Conservation (phyloP, 345 rosid species). For the Syzygium aromaticum region DNA sequence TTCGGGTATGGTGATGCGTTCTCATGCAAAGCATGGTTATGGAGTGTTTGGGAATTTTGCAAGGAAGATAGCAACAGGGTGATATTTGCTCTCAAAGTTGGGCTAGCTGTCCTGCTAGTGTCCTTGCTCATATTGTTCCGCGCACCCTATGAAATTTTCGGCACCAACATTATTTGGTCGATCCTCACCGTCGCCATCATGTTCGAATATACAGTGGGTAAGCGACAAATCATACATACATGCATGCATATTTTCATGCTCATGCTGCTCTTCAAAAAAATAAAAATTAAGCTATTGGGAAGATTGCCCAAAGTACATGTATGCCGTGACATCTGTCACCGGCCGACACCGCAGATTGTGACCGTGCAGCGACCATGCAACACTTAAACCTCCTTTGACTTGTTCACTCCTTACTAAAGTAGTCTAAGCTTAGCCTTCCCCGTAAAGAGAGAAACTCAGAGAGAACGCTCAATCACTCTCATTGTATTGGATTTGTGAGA, state of each 20-base stretch:
- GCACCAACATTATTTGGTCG: conserved; percentile 59
- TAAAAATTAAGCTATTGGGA: neutral
- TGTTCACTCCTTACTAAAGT: neutral
- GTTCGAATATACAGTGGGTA: conserved; percentile 70
- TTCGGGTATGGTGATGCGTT: neutral
- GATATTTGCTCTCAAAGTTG: conserved; percentile 51
- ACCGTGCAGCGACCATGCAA: neutral
- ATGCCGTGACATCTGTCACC: neutral
- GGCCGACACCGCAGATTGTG: neutral
- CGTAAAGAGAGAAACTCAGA: neutral
- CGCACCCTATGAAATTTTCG: conserved; percentile 55
- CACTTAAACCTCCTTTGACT: neutral
- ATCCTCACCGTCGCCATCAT: conserved; percentile 65
- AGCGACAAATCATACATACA: neutral
- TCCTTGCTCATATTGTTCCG: conserved; percentile 49
- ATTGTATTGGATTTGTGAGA: neutral
- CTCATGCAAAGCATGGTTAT: conserved; percentile 25
- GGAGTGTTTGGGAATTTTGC: conserved; percentile 43
- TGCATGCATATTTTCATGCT: neutral
- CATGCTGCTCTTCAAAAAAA: neutral
- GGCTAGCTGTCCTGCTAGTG: conserved; percentile 52
- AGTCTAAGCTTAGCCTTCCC: neutral
- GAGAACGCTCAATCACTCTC: neutral
- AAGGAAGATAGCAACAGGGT: conserved; percentile 45
- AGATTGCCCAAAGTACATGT: neutral